Conservation (phyloP, 345 rosid species). For the Corchorus capsularis region DNA sequence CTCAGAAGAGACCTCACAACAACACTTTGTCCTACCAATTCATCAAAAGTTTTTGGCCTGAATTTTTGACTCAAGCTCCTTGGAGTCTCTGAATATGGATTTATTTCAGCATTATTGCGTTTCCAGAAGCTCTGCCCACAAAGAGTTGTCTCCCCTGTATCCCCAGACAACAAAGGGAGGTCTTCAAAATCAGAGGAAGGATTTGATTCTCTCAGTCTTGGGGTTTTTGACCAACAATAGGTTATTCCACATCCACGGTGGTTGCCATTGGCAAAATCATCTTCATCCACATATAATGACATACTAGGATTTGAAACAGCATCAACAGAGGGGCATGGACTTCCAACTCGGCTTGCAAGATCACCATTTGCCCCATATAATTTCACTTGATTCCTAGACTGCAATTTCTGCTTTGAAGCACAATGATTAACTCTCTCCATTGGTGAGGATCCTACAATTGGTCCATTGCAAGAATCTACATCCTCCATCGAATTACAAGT, state of each 20-base stretch:
- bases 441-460: constrained; percentile 35
- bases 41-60: constrained; percentile 74
- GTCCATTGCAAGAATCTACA: constrained; percentile 48
- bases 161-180: constrained; percentile 56
- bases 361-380: constrained; percentile 50
- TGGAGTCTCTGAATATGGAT: constrained; percentile 45
- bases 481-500: constrained; percentile 43
- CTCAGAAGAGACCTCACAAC: constrained; percentile 73
- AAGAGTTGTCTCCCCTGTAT: constrained; percentile 31
- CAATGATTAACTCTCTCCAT: constrained; percentile 30
- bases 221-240: constrained; percentile 90
- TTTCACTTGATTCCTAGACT: constrained; percentile 30
- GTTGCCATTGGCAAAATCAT: constrained; percentile 38
- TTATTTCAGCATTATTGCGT: constrained; percentile 30
- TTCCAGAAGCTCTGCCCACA: constrained; percentile 38
- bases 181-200: constrained; percentile 71
- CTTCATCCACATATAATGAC: constrained; percentile 55
- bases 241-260: constrained; percentile 67
- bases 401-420: constrained; percentile 31
- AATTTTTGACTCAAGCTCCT: constrained; percentile 79
- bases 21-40: constrained; percentile 84
- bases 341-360: constrained; percentile 50
- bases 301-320: constrained; percentile 47
- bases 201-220: constrained; percentile 62
- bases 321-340: constrained; percentile 52